Percentiles rank a stretch among this genome's conserved stretches.
Evolutionary conservation across 139 green algal species (phyloP).

Genomic region (Volvox reticuliferus): DNA sequence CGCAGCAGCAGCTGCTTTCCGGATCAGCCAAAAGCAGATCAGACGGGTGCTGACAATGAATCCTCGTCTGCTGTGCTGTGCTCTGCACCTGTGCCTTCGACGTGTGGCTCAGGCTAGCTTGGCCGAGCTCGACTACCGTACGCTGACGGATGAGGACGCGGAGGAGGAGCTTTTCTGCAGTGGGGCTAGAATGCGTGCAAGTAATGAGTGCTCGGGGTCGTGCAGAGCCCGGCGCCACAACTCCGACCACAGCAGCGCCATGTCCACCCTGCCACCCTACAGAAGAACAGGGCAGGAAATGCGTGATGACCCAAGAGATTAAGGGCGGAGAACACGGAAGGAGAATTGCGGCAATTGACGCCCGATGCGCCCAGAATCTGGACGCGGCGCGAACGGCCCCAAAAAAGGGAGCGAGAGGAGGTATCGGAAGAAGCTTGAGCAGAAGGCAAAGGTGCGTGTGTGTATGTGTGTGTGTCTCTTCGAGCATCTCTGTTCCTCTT

Average conservation of each 20-base stretch:
- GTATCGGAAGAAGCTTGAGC: not conserved
- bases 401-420: not conserved
- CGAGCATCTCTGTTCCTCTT: not conserved
- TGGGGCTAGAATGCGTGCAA: not conserved
- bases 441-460: not conserved
- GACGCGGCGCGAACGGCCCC: not conserved
- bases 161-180: not conserved
- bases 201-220: constrained; percentile 12
- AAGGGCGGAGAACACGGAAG: not conserved
- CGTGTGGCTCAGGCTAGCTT: no score
- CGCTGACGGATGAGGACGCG: not conserved
- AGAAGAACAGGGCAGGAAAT: not conserved
- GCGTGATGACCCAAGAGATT: not conserved
- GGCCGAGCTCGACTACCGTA: no score
- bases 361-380: not conserved
- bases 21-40: no score
- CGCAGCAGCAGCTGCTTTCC: no score
- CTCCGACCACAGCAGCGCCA: constrained; percentile 29
- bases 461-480: not conserved
- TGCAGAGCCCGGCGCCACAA: constrained; percentile 28
- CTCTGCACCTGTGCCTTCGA: no score
- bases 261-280: constrained; percentile 40
- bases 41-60: no score
- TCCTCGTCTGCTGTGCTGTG: no score
- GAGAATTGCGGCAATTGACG: not conserved